Base-by-base conservation (phyloP, 108 stramenopile genomes). In the Skeletonema marinoi region DNA sequence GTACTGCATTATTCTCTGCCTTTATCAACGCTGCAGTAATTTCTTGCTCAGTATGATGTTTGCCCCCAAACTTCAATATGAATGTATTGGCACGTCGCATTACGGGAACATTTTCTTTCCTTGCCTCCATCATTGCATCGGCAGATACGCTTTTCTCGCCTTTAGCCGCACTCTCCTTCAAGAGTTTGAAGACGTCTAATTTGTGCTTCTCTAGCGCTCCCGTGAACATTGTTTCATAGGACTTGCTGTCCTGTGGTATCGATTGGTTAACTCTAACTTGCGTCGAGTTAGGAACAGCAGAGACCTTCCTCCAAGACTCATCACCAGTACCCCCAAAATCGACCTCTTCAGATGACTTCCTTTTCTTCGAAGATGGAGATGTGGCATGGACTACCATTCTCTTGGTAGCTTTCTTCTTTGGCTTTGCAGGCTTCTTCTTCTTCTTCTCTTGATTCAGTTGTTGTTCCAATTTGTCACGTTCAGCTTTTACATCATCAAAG, bases 81-180 rank as follows among this genome's bases (percentile, higher is more conserved):
- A 17, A 25, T 8, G 3, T 19, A 39, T 65, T 66, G 30, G 36
- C 51, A 59, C 6, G 32, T 35, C 44, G 29, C 73, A 74, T 10
- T 16, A 63, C 65, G 25, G 19, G 50, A 29, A 74, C 12, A 32
- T 66, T 72, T 44, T 17, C 42, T 25, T 31, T 60, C 60, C 70
- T 65, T 50, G 38, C 12, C 10, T 25, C 31, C 1, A 21, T 35
- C 4, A 72, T 72, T 13, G 19, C 58, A 33, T 17, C 42, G 41
- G 16, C 13, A 30, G 70, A 42, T 9, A 78, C 78, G 46, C 42
- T 29, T 12, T 36, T 14, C 62, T 78, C 70, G 29, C 78, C 78
- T 56, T 42, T 71, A 31, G n/a, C 32, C 21, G 78, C 78, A 72
- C 78, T 71, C 29, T 30, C 39, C 30, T 25, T 65, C 30, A 78